Base-by-base conservation (phyloP, 1,284 basidiomycete species). In the Puccinia horiana region DNA sequence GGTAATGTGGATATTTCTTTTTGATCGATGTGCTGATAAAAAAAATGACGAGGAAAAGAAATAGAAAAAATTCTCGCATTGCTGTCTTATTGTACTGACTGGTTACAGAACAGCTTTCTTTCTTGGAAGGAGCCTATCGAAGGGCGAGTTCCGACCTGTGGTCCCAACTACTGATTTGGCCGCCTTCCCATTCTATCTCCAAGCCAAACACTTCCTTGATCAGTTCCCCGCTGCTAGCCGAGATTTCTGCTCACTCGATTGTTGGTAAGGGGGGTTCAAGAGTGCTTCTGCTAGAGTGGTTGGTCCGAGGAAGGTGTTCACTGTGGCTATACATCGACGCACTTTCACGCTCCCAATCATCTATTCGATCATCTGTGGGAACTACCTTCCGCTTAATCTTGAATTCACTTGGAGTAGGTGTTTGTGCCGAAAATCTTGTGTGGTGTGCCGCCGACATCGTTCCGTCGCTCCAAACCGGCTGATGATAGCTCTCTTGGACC, bases 331-430 rank as follows among this genome's bases (percentile, higher is more conserved):
- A 74, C 2, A 74, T 74, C 2, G 72, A 74, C 14, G 56, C 56
- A 26, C 49, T 74, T 56, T 74, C 72, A 16, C 72, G 72, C 23
- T 74, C 72, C 72, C 18, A 52, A 74, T 74, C 72, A 56, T 74
- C 49, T 6, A 56, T 52, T 40, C 72, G 26, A 40, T 4, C 35
- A 26, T 74, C 52, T 49, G 63, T 67, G 32, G 76, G 76, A 8
- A 78, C 65, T 29, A 69, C 32, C 52, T 78, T 78, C 29, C 76
- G 76, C 76, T 78, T 78, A 23, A 78, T 78, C 63, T 78, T 78
- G 63, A 78, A 78, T 37, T 65, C 61, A 35, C 61, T 52, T 42
- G 75, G 56, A 26, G 76, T 54, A 20, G 65, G 49, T 18, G 61
- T 76, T 18, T 12, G 61, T 18, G 61, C 40, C 44, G 63, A 47